Conservation (phyloP, 2,329 filamentous ascomycete species). For the Cladobotryum protrusum region DNA sequence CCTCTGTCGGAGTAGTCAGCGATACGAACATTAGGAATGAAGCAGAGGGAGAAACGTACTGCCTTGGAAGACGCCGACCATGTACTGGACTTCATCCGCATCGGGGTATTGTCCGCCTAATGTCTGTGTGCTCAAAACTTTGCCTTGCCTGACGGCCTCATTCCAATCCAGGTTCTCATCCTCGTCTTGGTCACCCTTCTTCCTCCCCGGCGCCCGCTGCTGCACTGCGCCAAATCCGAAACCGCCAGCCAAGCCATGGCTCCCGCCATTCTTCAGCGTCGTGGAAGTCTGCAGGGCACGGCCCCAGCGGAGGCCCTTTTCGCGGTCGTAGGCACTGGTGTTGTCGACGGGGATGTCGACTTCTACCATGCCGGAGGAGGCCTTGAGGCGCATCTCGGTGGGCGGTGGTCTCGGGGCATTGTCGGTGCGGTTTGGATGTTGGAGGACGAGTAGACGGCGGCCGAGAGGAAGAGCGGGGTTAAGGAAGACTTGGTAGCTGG, state of each 20-base stretch:
- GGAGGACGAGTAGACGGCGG: slow-evolving; percentile 71
- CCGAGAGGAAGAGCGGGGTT: slow-evolving; percentile 61
- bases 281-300: slow-evolving; percentile 61
- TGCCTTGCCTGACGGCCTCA: slow-evolving; percentile 61
- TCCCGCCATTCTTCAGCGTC: slow-evolving; percentile 55
- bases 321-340: slow-evolving; percentile 69
- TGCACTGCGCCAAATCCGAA: slow-evolving; percentile 56
- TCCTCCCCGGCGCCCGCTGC: slow-evolving; percentile 32
- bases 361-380: slow-evolving; percentile 76
- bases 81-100: slow-evolving; percentile 70
- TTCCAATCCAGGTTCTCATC: slow-evolving; percentile 54
- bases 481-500: slow-evolving; percentile 78
- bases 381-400: slow-evolving; percentile 74
- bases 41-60: slow-evolving; percentile 45
- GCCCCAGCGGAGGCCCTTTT: slow-evolving; percentile 78
- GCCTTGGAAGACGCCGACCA: slow-evolving; percentile 85
- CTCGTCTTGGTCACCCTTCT: slow-evolving; percentile 37
- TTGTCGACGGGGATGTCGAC: slow-evolving; percentile 82
- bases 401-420: slow-evolving; percentile 49
- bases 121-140: slow-evolving; percentile 73
- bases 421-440: slow-evolving; percentile 75
- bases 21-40: neutral
- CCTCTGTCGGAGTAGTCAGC: slow-evolving; percentile 45
- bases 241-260: slow-evolving; percentile 64
- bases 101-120: slow-evolving; percentile 74